Evolutionary conservation across 2,329 filamentous ascomycete genomes (phyloP).

Genomic region (Trichoderma oligosporum): DNA sequence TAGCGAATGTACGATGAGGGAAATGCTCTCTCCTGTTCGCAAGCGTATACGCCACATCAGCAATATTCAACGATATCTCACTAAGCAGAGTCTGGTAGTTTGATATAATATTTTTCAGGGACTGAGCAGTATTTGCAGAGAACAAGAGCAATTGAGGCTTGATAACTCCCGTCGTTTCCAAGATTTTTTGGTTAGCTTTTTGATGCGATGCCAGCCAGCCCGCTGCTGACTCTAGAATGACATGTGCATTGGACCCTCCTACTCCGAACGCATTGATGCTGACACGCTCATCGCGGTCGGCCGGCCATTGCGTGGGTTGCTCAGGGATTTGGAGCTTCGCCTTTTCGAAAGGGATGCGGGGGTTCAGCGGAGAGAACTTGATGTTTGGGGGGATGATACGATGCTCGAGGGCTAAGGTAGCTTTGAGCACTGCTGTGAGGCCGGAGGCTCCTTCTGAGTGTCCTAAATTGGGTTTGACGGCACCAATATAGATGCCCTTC

Average conservation of each 20-base stretch:
- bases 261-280: constrained; percentile 40
- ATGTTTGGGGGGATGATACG: constrained; percentile 33
- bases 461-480: constrained; percentile 39
- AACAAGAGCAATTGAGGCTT: not conserved
- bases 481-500: constrained; percentile 28
- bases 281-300: constrained; percentile 25
- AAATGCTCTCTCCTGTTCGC: not conserved
- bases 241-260: constrained; percentile 39
- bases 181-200: not conserved
- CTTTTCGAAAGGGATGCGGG: constrained; percentile 27
- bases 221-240: constrained; percentile 13
- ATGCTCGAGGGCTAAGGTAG: constrained; percentile 32
- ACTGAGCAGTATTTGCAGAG: not conserved
- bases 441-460: constrained; percentile 37
- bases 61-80: not conserved
- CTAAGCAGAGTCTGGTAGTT: not conserved
- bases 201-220: not conserved
- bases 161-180: not conserved
- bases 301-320: constrained; percentile 27
- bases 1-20: not conserved
- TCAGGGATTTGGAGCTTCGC: constrained; percentile 27
- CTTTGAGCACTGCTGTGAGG: constrained; percentile 29
- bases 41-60: not conserved
- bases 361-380: constrained; percentile 29
- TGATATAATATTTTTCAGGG: not conserved